phyloP scores from a whole-genome alignment of 78 protist genomes.

The Capsaspora owczarzaki region DNA sequence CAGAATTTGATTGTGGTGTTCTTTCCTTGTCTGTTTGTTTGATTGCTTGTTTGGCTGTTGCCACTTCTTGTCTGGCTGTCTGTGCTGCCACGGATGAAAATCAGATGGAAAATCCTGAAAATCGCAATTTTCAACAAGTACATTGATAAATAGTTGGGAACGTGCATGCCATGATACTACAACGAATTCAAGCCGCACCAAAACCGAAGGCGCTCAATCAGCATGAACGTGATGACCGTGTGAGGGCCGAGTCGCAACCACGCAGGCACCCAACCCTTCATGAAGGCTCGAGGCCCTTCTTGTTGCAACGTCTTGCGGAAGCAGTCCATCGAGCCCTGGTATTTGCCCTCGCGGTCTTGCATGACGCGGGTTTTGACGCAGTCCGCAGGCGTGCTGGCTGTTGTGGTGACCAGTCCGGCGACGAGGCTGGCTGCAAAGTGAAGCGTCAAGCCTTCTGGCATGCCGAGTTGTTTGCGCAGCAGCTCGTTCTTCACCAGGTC shows the following conservation, averaged over 20 bases:
- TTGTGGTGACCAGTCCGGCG: conserved; percentile 18
- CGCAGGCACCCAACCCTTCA: conserved; percentile 15
- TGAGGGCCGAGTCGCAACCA: conserved; percentile 43
- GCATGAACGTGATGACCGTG: conserved; percentile 29
- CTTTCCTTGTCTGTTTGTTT: background rate
- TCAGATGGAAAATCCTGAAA: too few species aligned
- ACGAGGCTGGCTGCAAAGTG: background rate
- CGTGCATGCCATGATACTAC: too few species aligned
- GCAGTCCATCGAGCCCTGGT: conserved; percentile 21
- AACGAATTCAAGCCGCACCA: too few species aligned
- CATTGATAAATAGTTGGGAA: too few species aligned
- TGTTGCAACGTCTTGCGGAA: background rate
- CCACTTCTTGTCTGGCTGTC: too few species aligned
- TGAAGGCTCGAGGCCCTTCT: conserved; percentile 25
- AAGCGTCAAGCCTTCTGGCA: background rate
- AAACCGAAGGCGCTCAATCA: conserved; percentile 27
- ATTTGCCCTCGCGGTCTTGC: background rate
- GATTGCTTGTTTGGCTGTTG: too few species aligned
- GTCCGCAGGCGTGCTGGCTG: conserved; percentile 26
- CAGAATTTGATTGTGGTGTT: background rate
- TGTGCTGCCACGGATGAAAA: too few species aligned
- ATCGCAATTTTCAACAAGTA: too few species aligned
- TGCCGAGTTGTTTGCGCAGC: background rate
- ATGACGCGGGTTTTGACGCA: conserved; percentile 28
- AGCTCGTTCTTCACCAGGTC: background rate